These are phyloP conservation scores for Taiozyma sp. DNA, from an alignment of 1,139 yeast genomes.

Conservation along the genomic window DNA sequence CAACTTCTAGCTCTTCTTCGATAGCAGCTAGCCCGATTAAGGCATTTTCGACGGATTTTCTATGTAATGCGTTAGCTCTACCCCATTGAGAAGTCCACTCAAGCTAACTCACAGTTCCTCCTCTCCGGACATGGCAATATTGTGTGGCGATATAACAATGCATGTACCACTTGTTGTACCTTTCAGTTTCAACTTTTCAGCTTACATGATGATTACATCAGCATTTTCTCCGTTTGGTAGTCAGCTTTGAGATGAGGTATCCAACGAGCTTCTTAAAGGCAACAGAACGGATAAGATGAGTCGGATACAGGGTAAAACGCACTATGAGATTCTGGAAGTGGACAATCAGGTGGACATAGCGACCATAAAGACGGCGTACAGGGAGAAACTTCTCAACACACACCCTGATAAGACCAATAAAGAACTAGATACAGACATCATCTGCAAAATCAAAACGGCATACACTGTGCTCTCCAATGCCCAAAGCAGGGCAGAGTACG, in stretches of 20 bases:
- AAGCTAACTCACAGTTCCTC: slow-evolving; percentile 1
- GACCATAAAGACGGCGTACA: slow-evolving; percentile 61
- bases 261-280: background rate
- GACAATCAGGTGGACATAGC: slow-evolving; percentile 30
- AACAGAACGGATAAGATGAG: background rate
- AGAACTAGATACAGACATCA: slow-evolving; percentile 21
- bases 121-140: slow-evolving; percentile 1
- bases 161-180: too few relatives aligned
- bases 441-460: slow-evolving; percentile 53
- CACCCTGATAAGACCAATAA: slow-evolving; percentile 72
- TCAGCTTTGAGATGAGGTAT: background rate
- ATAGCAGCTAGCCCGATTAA: slow-evolving; percentile 19
- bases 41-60: slow-evolving; percentile 18
- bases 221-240: background rate
- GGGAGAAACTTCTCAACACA: slow-evolving; percentile 45
- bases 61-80: background rate
- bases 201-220: background rate
- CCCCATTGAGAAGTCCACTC: background rate
- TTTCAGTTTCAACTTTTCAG: too few relatives aligned
- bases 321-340: slow-evolving; percentile 55
- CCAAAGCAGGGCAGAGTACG: slow-evolving; percentile 41
- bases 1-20: slow-evolving; percentile 22
- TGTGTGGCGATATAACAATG: background rate
- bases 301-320: slow-evolving; percentile 6
- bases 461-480: slow-evolving; percentile 46